Evolutionary conservation across 345 rosid genomes (phyloP), one percentile per base, ranked within the genome.

Genomic region (Populus euphratica): DNA sequence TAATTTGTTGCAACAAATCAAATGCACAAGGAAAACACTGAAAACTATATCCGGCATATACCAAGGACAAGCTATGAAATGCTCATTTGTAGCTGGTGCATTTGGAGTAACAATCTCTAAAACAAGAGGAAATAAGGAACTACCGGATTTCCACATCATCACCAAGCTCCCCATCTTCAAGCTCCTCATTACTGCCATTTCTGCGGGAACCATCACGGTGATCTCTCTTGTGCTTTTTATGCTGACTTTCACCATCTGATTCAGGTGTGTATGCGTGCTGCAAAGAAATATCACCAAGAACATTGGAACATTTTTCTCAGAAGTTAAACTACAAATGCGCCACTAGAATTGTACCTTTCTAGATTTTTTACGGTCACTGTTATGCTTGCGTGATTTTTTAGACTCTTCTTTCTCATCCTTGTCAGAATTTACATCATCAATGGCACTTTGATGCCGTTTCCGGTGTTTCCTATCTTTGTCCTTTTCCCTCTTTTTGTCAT

Each of bases 111-210:
- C 36, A 39, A 25, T 72, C 29, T 47, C 36, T 7, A 23, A 77
- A 47, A 67, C 20, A 20, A 20, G 8, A 54, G 61, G 47, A 27
- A 7, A 17, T 61, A 7, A 62, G 63, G 13, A 78, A 80, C 84
- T 90, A 88, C 78, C 70, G 79, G 77, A 92, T 91, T 86, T 96
- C 99, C 47, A 97, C 97, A 64, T 92, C 98, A 76, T 90, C 95
- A 18, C 98, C 98, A 62, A 96, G 84, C 78, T 96, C 98, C 50
- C 99, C 99, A 85, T 96, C 99, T 81, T 94, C 98, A 47, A 96
- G 90, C 75, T 96, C 98, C 1, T 93, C 96, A 68, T 89, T 64
- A 68, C 88, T 91, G 1, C 92, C 84, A 87, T 81, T 84, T 85
- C 93, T 84, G 25, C 94, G 93, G 50, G 90, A 79, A 74, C 91